Percentiles rank a stretch among this genome's conserved stretches.
Evolutionary conservation across 2,329 filamentous ascomycete genomes (phyloP).

Genomic region (Magnaporthiopsis incrustans): DNA sequence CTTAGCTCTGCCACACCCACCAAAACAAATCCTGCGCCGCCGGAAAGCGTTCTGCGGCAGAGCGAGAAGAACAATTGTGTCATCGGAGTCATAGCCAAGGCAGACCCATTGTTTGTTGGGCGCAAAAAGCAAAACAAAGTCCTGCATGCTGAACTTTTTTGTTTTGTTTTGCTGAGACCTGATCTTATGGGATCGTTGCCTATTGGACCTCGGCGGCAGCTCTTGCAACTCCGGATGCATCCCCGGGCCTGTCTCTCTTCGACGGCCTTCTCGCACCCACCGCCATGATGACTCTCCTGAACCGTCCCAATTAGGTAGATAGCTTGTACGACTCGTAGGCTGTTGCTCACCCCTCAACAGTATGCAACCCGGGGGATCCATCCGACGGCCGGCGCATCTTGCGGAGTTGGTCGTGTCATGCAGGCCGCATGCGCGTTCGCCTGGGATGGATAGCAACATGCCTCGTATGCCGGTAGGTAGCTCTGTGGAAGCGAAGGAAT

Average conservation of each 20-base stretch:
- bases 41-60: not conserved
- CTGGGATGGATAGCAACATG: not conserved
- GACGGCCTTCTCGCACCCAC: not conserved
- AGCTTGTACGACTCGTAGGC: not conserved
- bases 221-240: not conserved
- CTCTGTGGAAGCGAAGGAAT: not conserved
- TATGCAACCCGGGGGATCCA: not conserved
- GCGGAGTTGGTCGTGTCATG: slow-evolving; percentile 7
- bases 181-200: not conserved
- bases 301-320: not conserved
- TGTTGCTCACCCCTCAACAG: not conserved
- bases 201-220: not conserved
- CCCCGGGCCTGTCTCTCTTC: not conserved
- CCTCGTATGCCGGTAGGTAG: not conserved
- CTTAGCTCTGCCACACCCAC: not conserved
- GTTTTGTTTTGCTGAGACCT: not conserved
- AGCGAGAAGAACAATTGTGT: not conserved
- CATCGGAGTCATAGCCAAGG: not conserved
- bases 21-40: not conserved
- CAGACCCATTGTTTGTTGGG: not conserved
- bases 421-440: slow-evolving; percentile 2
- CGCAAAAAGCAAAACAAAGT: not conserved
- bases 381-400: not conserved
- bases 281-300: not conserved
- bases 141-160: not conserved